Percentiles rank a stretch among this genome's conserved stretches.
phyloP scores from a whole-genome alignment of 2,329 filamentous ascomycete genomes.

The Stemphylium vesicarium region DNA sequence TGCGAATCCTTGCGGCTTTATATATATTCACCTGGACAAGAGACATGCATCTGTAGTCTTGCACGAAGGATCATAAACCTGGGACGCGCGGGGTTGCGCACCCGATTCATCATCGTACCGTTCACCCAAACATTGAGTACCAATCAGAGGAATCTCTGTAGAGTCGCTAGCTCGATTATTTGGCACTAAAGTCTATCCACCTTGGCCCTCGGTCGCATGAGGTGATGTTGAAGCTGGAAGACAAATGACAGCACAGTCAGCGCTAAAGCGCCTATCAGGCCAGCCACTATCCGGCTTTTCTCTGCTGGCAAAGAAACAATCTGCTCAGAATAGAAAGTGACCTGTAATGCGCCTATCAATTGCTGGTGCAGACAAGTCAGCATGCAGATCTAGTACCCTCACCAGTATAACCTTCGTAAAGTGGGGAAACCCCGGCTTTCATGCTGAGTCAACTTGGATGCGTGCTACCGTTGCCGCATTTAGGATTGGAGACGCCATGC shows the following conservation, averaged over 20 bases:
- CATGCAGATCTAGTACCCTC: not conserved
- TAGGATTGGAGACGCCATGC: too few species aligned
- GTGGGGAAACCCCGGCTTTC: not conserved
- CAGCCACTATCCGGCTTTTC: not conserved
- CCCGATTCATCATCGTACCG: too few species aligned
- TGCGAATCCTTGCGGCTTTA: not conserved
- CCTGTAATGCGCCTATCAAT: not conserved
- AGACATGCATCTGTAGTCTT: too few species aligned
- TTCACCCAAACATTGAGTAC: not conserved
- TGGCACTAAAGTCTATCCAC: not conserved
- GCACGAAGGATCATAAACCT: too few species aligned
- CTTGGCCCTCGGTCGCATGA: not conserved
- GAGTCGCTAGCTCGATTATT: not conserved
- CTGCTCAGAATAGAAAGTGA: not conserved
- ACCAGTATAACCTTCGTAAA: not conserved
- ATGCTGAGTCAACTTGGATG: not conserved
- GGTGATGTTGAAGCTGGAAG: not conserved
- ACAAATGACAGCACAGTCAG: not conserved
- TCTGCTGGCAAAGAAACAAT: too few species aligned
- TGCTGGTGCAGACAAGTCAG: not conserved
- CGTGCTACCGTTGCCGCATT: not conserved
- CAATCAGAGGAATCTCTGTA: not conserved
- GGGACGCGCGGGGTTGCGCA: too few species aligned
- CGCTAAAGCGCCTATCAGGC: not conserved
- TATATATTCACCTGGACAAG: too few species aligned